Conservation (phyloP, 169 alveolate species). For the Plasmodium adleri region DNA sequence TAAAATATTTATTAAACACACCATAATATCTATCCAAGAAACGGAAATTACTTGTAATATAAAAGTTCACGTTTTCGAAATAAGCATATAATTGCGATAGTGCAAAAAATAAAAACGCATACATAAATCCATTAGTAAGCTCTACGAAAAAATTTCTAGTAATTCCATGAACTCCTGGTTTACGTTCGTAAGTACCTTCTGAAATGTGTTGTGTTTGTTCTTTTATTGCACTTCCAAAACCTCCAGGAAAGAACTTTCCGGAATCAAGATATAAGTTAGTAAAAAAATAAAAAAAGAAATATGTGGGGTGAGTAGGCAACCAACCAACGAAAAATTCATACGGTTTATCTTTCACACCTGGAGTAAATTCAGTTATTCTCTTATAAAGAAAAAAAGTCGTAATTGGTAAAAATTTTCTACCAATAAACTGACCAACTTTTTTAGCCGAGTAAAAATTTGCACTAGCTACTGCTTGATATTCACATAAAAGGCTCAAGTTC, state of each 20-base stretch:
- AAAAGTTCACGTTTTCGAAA: neutral
- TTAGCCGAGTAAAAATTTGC: neutral
- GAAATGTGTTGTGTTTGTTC: neutral
- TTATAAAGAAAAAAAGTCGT: neutral
- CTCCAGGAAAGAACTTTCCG: neutral
- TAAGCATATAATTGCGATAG: constrained; percentile 15
- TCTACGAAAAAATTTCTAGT: neutral
- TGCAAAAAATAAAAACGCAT: neutral
- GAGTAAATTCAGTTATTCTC: neutral
- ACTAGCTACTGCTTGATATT: constrained; percentile 38
- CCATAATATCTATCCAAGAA: constrained; percentile 15
- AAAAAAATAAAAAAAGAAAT: neutral
- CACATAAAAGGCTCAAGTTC: constrained; percentile 38
- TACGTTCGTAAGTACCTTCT: too few relatives aligned
- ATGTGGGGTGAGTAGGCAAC: neutral
- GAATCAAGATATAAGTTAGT: neutral
- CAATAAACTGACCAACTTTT: constrained; percentile 1
- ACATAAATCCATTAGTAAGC: neutral
- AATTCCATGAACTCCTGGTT: constrained; percentile 5
- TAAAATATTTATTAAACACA: neutral
- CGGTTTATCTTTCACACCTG: neutral
- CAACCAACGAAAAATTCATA: neutral
- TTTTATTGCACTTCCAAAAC: neutral
- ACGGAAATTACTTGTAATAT: constrained; percentile 13
- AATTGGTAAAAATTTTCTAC: constrained; percentile 25